Percentiles rank a stretch among this genome's conserved stretches.
Evolutionary conservation across 139 green algal genomes (phyloP).

Genomic region (Coelastrella sp.): DNA sequence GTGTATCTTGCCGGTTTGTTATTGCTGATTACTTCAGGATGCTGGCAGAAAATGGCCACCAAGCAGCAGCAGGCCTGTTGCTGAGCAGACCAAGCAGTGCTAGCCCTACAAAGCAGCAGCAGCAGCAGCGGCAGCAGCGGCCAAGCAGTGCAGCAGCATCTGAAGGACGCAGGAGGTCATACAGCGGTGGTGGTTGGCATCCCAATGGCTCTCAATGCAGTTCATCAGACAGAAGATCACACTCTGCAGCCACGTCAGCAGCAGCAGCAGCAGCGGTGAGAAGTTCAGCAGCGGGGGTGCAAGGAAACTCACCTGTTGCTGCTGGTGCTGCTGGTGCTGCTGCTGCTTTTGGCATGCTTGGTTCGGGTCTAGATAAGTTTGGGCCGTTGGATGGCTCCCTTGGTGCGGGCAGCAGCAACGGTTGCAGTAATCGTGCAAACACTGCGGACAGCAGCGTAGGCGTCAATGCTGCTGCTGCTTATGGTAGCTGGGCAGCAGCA

Average conservation of each 20-base stretch:
- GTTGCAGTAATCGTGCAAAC: neutral
- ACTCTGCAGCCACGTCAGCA: neutral
- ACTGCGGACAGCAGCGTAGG: neutral
- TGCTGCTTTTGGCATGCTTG: neutral
- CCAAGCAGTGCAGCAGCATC: neutral
- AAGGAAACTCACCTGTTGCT: neutral
- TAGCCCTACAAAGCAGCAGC: constrained; percentile 2
- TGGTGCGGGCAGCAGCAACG: neutral
- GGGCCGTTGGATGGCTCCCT: neutral
- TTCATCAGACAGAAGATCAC: neutral
- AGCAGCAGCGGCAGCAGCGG: neutral
- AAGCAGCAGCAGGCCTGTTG: neutral
- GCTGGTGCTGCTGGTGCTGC: neutral
- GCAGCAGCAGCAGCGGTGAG: neutral
- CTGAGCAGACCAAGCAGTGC: neutral
- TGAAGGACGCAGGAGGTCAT: neutral
- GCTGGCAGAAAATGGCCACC: neutral
- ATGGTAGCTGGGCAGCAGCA: neutral
- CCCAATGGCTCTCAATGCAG: neutral
- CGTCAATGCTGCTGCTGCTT: neutral
- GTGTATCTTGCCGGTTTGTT: no score
- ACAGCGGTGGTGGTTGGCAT: neutral
- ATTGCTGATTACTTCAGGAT: neutral
- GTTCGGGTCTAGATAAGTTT: neutral
- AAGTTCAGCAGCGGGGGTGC: neutral